Conservation (phyloP, 163 green algal species). For the Scenedesmus sp. region DNA sequence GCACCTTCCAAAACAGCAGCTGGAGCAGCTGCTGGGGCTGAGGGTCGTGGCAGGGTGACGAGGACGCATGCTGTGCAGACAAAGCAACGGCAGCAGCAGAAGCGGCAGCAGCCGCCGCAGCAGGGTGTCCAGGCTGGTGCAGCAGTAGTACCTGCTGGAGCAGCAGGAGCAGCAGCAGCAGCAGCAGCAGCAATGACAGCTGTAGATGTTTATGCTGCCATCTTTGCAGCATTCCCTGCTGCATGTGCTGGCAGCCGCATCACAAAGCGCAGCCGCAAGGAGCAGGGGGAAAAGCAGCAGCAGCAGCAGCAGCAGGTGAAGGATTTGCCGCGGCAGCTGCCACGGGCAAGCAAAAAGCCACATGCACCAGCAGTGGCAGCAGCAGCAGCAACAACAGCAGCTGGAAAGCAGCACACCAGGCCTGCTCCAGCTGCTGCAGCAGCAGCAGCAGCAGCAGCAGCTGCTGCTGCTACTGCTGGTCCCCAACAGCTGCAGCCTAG, state of each 20-base stretch:
- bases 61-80: not conserved
- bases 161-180: not conserved
- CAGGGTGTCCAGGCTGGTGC: not conserved
- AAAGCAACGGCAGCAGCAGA: not conserved
- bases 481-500: not conserved
- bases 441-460: not conserved
- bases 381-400: not conserved
- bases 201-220: too few species aligned
- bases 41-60: not conserved
- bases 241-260: too few species aligned
- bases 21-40: not conserved
- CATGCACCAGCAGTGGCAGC: not conserved
- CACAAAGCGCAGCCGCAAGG: too few species aligned
- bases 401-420: too few species aligned
- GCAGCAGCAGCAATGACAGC: not conserved
- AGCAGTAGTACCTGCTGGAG: not conserved
- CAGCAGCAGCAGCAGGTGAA: not conserved
- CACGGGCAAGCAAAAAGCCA: not conserved
- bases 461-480: too few species aligned
- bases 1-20: not conserved
- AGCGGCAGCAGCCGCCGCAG: not conserved
- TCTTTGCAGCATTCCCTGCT: too few species aligned
- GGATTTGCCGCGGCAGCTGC: not conserved
- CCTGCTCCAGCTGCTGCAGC: not conserved
- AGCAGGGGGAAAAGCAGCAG: not conserved